Evolutionary conservation across 108 stramenopile genomes (phyloP), one percentile per base, ranked within the genome.

Genomic region (Aurantiochytrium sp.): DNA sequence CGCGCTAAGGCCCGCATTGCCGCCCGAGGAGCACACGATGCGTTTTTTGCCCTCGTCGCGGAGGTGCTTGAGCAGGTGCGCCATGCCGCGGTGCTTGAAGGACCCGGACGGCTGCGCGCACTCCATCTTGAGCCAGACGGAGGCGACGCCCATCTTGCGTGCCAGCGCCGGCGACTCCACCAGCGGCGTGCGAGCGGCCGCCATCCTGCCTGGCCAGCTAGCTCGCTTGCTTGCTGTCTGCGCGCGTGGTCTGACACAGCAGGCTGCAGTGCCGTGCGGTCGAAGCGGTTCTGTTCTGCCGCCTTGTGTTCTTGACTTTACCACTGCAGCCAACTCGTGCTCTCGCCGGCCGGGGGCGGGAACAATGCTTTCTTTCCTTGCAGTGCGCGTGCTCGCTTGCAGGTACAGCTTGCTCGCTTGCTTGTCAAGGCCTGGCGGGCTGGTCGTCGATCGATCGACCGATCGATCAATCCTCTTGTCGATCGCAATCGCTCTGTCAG

Each of bases 1-100:
- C 28, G 95, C 95, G 18, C 96, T 95, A 8, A 89, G 89, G 69
- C 91, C 91, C 44, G 91, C 91, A 49, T 91, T 91, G 51, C 91
- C 91, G 8, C 91, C 91, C 19, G 87, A 89, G 45, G 90, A 91
- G 59, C 88, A 72, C 21, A 88, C 47, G 23, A 90, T 29, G 51
- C 51, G 42, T 18, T 58, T 12, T 0, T 42, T 19, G 87, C 87
- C 87, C 43, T 59, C 5, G 10, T 25, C 58, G 23, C 10, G 12
- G 14, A 58, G 58, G 58, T 87, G 29, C 12, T 12, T 58, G 19
- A 44, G 59, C 47, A 90, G 83, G 42, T 42, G 42, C n/a, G 87
- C 21, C 69, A 91, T 91, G 2, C 91, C 91, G 10, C 91, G 83
- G 47, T 91, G 88, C 89, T 91, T 91, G 57, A 91, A 91, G 58